A percentile compares a stretch with the other conserved stretches of the same genome.
These are phyloP conservation scores for Neoscytalidium dimidiatum DNA, from an alignment of 2,329 filamentous ascomycete species.

Conservation along the genomic window DNA sequence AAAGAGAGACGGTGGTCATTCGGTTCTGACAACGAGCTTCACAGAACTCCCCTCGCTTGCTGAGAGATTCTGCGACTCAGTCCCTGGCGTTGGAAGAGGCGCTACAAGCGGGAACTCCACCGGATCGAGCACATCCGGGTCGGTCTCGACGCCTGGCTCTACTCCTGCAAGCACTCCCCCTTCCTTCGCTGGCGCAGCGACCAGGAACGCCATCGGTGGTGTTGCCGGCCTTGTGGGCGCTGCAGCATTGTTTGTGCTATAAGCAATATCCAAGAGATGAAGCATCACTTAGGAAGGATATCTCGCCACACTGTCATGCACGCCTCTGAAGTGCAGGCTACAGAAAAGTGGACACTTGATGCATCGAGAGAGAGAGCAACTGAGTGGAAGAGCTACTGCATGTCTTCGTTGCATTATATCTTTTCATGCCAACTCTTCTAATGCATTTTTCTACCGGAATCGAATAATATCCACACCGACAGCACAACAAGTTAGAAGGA, in stretches of 20 bases:
- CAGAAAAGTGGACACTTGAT: too few species aligned
- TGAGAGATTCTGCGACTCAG: neutral
- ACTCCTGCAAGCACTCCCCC: neutral
- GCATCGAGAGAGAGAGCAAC: too few species aligned
- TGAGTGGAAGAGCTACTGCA: too few species aligned
- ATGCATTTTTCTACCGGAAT: too few species aligned
- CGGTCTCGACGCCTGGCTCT: neutral
- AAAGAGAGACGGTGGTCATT: neutral
- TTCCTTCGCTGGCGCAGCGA: neutral
- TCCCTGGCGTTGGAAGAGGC: neutral
- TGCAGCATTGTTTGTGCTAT: neutral
- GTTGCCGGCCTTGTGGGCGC: neutral
- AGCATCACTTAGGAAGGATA: too few species aligned
- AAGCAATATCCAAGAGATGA: too few species aligned
- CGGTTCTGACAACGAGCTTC: neutral
- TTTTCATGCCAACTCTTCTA: too few species aligned
- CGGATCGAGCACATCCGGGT: neutral
- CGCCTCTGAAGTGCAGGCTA: too few species aligned
- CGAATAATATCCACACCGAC: too few species aligned
- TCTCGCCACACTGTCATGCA: too few species aligned
- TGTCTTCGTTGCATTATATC: too few species aligned
- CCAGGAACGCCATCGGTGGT: neutral
- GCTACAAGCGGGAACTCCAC: neutral
- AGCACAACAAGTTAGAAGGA: too few species aligned
- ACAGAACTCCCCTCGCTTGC: neutral